phyloP scores from a whole-genome alignment of 2,329 filamentous ascomycete species.

The Aspergillaceae sp. region DNA sequence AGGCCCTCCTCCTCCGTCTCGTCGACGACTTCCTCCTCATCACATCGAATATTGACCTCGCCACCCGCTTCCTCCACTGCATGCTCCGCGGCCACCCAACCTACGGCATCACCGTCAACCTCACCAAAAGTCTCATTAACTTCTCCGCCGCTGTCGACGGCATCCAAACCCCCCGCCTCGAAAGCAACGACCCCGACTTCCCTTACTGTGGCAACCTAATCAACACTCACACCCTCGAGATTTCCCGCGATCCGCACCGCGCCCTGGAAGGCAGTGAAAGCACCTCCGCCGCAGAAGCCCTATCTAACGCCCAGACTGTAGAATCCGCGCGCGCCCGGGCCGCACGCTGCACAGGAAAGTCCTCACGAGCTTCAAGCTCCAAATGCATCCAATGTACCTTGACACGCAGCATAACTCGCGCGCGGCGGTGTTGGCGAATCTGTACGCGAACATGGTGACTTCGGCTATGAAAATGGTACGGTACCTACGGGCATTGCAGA shows the following conservation, averaged over 20 bases:
- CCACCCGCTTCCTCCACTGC: slow-evolving; percentile 60
- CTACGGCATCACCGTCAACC: slow-evolving; percentile 73
- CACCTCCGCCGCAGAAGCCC: slow-evolving; percentile 43
- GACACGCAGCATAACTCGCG: slow-evolving; percentile 63
- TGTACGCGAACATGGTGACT: slow-evolving; percentile 66
- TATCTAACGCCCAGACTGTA: slow-evolving; percentile 69
- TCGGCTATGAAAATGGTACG: slow-evolving; percentile 65
- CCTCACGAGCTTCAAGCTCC: slow-evolving; percentile 67
- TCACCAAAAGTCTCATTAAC: slow-evolving; percentile 73
- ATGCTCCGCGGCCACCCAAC: slow-evolving; percentile 73
- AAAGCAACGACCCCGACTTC: slow-evolving; percentile 45
- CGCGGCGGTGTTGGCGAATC: slow-evolving; percentile 60
- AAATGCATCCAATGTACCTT: slow-evolving; percentile 54
- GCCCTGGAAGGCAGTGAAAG: slow-evolving; percentile 31
- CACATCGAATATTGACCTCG: slow-evolving; percentile 59
- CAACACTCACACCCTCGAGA: slow-evolving; percentile 63
- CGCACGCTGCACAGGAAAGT: slow-evolving; percentile 72
- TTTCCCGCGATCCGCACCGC: slow-evolving; percentile 59
- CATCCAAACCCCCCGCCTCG: slow-evolving; percentile 42
- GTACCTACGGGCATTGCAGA: slow-evolving; percentile 43
- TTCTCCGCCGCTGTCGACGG: slow-evolving; percentile 59
- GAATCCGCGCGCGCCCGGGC: slow-evolving; percentile 66
- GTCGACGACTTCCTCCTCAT: slow-evolving; percentile 93
- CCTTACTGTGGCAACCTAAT: slow-evolving; percentile 83
- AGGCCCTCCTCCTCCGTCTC: slow-evolving; percentile 66